Conservation (phyloP, 2,329 filamentous ascomycete genomes). For the Zymoseptoria tritici region DNA sequence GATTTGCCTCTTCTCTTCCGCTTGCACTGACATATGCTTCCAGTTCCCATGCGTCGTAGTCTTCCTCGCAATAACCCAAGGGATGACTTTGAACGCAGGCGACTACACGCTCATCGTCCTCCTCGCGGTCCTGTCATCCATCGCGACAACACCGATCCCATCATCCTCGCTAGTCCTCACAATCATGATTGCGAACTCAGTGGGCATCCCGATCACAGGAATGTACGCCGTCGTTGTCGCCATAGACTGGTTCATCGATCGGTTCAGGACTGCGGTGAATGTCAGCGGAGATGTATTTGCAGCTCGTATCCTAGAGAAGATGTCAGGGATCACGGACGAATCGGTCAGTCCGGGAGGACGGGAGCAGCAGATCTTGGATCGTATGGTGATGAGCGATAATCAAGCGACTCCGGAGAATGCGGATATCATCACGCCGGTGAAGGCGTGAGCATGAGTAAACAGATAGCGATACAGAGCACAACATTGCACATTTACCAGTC, state of each 20-base stretch:
- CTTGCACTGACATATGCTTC: constrained; percentile 29
- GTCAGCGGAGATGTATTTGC: constrained; percentile 47
- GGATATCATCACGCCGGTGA: neutral
- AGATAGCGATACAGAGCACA: no score
- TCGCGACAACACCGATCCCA: constrained; percentile 49
- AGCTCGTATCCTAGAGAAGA: constrained; percentile 33
- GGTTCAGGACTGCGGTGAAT: constrained; percentile 47
- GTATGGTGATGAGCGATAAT: neutral
- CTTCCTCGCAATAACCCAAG: constrained; percentile 47
- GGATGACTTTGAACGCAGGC: constrained; percentile 35
- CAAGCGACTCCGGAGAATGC: neutral
- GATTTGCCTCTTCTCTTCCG: no score
- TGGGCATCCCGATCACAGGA: constrained; percentile 40
- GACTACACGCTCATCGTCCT: constrained; percentile 46
- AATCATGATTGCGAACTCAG: constrained; percentile 43
- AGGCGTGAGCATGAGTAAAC: neutral
- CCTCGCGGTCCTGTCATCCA: constrained; percentile 45
- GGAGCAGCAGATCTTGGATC: neutral
- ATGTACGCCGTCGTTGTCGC: constrained; percentile 49
- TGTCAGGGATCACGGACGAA: constrained; percentile 32
- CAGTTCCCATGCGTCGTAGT: constrained; percentile 49
- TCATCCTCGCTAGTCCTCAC: constrained; percentile 46
- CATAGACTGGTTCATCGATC: constrained; percentile 51
- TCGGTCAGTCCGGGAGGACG: neutral
- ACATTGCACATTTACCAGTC: no score